Evolutionary conservation across 2,329 filamentous ascomycete species (phyloP), one percentile per base, ranked within the genome.

Genomic region (Zasmidium cellare): DNA sequence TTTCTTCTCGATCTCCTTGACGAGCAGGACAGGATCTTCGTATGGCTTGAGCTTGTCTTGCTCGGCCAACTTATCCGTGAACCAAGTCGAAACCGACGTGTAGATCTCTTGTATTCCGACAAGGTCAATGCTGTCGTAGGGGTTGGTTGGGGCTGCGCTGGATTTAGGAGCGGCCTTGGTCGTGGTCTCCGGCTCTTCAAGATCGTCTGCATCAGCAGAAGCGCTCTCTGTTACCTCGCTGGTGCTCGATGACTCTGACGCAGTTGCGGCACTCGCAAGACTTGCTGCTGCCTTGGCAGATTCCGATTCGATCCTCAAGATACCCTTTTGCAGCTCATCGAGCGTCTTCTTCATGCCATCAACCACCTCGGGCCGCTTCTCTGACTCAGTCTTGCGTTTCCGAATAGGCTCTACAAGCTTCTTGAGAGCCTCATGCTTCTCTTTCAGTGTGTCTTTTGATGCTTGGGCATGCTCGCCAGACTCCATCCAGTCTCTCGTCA

Each of bases 401-500:
- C 91, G 82, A 23, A 96, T 86, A 1, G 92, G 93, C 28, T 84
- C 79, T 53, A 92, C 89, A 48, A 97, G 84, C 53, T 86, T 84
- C 71, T 91, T 88, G 51, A 99, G 84, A 46, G 84, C 84, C 74
- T 90, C 88, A 51, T 96, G 83, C 72, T 88, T 91, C 55, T 84
- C 82, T 73, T 88, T 90, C 68, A 99, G 83, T 49, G 88, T 86
- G 2, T 90, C 85, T 57, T 87, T 87, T 35, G 84, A 81, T 3
- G 94, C 92, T 50, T 92, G 87, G 16, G 84, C 82, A 56, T 93
- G 91, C 48, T 92, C 92, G 23, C 62, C 62, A 12, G 67, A 58
- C 72, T 96, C 94, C 59, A 99, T 85, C 93, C 94, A 99, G 11
- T 96, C 92, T 67, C 90, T 89, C 20, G 86, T 83, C 50, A 85